Percentiles rank a stretch among this genome's conserved stretches.
Conservation (phyloP, 441 rosid species). For the Melastoma candidum region DNA sequence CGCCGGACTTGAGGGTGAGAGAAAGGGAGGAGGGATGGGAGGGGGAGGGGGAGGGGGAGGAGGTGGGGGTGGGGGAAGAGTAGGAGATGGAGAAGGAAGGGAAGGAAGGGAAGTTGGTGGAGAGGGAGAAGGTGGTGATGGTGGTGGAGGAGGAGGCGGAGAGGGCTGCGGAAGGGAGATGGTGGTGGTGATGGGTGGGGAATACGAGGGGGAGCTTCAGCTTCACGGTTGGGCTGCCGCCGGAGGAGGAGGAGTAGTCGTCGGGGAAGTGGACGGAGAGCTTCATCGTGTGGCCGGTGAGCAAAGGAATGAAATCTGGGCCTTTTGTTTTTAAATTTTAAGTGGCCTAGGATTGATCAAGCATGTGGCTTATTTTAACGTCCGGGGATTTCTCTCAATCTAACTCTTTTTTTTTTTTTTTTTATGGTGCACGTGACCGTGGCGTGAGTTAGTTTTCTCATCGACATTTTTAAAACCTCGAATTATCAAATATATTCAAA, state of each 20-base stretch:
- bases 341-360: too few species aligned
- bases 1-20: constrained; percentile 44
- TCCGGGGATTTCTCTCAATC: too few species aligned
- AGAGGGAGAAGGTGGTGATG: constrained; percentile 26
- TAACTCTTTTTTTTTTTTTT: too few species aligned
- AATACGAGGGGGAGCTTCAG: constrained; percentile 47
- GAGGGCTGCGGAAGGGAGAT: constrained; percentile 30
- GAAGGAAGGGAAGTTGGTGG: constrained; percentile 43
- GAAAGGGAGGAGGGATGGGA: constrained; percentile 28
- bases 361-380: too few species aligned
- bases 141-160: constrained; percentile 21
- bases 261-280: constrained; percentile 34
- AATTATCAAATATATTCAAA: too few species aligned
- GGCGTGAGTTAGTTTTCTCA: too few species aligned
- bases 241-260: constrained; percentile 9
- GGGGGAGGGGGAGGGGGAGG: constrained; percentile 9
- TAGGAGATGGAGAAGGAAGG: constrained; percentile 45
- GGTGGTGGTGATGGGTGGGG: constrained; percentile 30
- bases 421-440: too few species aligned
- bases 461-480: too few species aligned
- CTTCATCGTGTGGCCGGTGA: constrained; percentile 24
- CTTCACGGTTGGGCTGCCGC: constrained; percentile 22
- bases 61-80: constrained; percentile 16
- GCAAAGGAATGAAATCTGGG: neutral
- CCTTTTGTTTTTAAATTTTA: too few species aligned